Conservation (phyloP, 192 early-diverging fungal genomes). For the Physocladia obscura region DNA sequence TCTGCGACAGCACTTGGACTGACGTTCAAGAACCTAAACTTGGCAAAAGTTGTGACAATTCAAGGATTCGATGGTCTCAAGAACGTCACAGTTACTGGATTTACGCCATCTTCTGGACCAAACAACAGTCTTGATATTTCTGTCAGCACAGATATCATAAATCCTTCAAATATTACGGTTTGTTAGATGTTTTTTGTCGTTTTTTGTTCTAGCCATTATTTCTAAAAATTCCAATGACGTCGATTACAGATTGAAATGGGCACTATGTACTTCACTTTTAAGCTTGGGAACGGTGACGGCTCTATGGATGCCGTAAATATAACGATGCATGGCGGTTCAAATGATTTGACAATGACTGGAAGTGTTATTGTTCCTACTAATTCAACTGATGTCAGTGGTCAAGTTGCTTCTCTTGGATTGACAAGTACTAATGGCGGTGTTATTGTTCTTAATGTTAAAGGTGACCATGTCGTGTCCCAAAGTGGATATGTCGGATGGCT, state of each 20-base stretch:
- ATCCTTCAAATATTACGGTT: constrained; percentile 13
- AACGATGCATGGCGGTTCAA: not conserved
- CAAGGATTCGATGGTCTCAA: constrained; percentile 29
- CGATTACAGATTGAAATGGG: constrained; percentile 13
- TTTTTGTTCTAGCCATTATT: not conserved
- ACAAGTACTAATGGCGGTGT: not conserved
- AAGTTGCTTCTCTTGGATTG: constrained; percentile 1
- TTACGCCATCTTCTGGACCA: constrained; percentile 15
- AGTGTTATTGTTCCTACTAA: not conserved
- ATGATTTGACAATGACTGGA: constrained; percentile 1
- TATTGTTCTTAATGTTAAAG: not conserved
- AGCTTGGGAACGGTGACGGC: constrained; percentile 11
- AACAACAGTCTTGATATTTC: not conserved
- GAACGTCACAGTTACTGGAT: constrained; percentile 22
- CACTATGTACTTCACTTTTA: constrained; percentile 3
- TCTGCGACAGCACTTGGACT: constrained; percentile 31
- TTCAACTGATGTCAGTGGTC: not conserved
- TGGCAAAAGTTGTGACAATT: constrained; percentile 35
- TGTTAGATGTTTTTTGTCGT: not conserved
- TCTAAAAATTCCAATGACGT: not conserved
- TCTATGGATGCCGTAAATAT: not conserved
- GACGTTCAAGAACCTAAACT: constrained; percentile 33
- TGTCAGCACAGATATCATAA: not conserved
- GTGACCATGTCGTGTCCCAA: not conserved
- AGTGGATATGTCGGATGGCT: constrained; percentile 13